These are phyloP conservation scores for Phytophthora multivora DNA, from an alignment of 352 stramenopile genomes.

Conservation along the genomic window DNA sequence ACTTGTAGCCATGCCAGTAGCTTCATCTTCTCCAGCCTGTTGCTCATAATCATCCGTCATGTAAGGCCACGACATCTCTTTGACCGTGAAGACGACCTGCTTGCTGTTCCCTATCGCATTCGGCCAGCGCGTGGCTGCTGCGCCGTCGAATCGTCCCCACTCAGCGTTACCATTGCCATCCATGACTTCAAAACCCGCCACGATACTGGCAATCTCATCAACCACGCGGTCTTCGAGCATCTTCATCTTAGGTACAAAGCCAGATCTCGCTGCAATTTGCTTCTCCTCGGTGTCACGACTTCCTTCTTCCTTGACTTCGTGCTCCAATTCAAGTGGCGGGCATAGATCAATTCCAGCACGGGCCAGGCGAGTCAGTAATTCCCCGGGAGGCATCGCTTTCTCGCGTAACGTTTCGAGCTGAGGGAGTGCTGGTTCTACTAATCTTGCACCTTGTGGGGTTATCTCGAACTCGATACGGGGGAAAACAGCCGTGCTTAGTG, in stretches of 20 bases:
- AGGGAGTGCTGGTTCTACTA: constrained; percentile 51
- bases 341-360: constrained; percentile 70
- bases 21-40: constrained; percentile 27
- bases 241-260: constrained; percentile 60
- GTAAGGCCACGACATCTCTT: constrained; percentile 83
- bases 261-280: constrained; percentile 22
- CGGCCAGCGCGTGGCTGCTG: constrained; percentile 27
- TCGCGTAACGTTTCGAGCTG: constrained; percentile 52
- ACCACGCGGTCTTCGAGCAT: constrained; percentile 74
- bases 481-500: constrained; percentile 62
- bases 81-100: constrained; percentile 75
- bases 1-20: constrained; percentile 34
- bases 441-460: constrained; percentile 57
- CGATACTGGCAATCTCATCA: constrained; percentile 69
- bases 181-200: constrained; percentile 65
- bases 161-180: constrained; percentile 29
- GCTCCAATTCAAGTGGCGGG: constrained; percentile 32
- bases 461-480: constrained; percentile 71
- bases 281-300: constrained; percentile 33
- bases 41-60: constrained; percentile 38
- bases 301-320: constrained; percentile 5
- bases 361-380: constrained; percentile 59
- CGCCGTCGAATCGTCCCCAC: constrained; percentile 14
- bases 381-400: constrained; percentile 49
- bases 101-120: constrained; percentile 45